Evolutionary conservation across 495 filamentous ascomycete genomes (phyloP), one percentile per base, ranked within the genome.

Genomic region (Aspergillus asperescens): DNA sequence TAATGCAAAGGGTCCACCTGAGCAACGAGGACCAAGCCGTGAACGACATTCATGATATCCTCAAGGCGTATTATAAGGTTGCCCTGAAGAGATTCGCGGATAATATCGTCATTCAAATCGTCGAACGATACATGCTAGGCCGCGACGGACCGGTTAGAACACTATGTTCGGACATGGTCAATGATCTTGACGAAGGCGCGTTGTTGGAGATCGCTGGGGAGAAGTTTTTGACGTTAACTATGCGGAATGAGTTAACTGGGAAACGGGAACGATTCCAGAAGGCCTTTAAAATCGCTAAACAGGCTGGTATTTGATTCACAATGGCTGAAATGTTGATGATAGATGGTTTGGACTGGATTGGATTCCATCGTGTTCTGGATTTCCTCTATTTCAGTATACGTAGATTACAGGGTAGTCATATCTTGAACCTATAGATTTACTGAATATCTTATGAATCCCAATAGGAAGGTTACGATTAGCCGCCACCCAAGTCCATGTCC

Each of bases 41-140:
- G 1, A 43, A 63, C 7, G 72, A 74, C 15, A 68, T 74, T n/a
- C 69, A 71, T 24, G 68, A 74, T 24, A 67, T 65, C 9, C 54
- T 74, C 7, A 64, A 68, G 27, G 54, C 70, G 0, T 75, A 70
- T 47, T 71, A 74, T 58, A 66, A 71, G 31, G 67, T 75, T 6
- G 58, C 66, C 2, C 15, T 53, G 20, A 67, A 68, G 34, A 42
- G 62, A 0, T 68, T 68, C 44, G 22, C 58, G 0, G 63, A 70
- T 35, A 70, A 67, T 44, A 37, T 68, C 10, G 28, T 58, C 15
- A 19, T 62, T 1, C 62, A 60, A 12, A 60, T 60, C 18, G 28
- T 52, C 15, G 49, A 43, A 16, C 49, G 39, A 4, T 39, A 52
- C 13, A 32, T 52, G 5, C 28, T 52, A 1, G 49, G 49, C 2